These are phyloP conservation scores for Tuber melanosporum DNA, from an alignment of 495 filamentous ascomycete genomes.

Conservation along the genomic window DNA sequence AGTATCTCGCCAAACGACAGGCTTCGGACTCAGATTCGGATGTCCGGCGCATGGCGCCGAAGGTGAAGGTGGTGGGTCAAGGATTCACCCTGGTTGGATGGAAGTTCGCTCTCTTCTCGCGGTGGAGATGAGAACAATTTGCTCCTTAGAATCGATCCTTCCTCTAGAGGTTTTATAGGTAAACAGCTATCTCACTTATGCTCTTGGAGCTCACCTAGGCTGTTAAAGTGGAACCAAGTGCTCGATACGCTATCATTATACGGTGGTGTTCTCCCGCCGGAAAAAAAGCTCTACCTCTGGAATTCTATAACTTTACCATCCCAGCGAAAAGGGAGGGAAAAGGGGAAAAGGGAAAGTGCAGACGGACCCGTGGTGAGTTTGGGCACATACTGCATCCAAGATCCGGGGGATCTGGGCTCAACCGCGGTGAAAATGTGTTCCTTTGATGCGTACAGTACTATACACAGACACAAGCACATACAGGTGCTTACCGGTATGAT, in stretches of 20 bases:
- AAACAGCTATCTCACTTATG: neutral
- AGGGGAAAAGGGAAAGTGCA: neutral
- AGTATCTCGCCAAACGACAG: neutral
- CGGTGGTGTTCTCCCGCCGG: neutral
- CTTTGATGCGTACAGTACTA: neutral
- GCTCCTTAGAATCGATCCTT: neutral
- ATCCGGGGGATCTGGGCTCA: neutral
- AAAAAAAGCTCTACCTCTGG: neutral
- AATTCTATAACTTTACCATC: neutral
- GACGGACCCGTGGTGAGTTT: neutral
- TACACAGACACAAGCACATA: neutral
- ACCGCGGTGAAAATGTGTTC: neutral
- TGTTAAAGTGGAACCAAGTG: neutral
- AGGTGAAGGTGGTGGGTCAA: neutral
- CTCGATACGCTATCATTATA: neutral
- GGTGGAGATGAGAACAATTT: neutral
- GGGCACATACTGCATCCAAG: neutral
- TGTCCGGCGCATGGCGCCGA: neutral
- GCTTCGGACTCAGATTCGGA: neutral
- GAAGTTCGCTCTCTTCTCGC: neutral
- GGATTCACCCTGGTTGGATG: neutral
- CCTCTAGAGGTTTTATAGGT: neutral
- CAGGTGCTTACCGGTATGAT: neutral
- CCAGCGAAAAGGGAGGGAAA: neutral
- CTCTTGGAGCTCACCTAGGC: neutral